These are phyloP conservation scores for Tricholoma hemisulphureum DNA, from an alignment of 768 basidiomycete species.

Conservation along the genomic window DNA sequence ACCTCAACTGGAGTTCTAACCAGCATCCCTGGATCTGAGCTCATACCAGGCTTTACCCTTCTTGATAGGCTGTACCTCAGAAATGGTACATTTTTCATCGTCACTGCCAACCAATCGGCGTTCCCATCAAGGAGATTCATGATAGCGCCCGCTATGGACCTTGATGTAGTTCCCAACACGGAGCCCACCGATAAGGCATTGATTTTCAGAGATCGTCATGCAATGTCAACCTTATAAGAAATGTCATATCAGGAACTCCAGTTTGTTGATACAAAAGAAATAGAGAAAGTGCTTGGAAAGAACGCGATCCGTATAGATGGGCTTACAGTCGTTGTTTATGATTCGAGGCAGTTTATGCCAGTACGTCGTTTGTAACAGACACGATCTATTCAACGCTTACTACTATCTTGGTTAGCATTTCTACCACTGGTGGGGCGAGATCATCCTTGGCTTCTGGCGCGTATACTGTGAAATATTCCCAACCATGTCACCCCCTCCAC, in stretches of 20 bases:
- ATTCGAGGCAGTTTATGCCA: slow-evolving; percentile 23
- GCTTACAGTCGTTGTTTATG: slow-evolving; percentile 19
- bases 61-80: slow-evolving; percentile 73
- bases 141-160: slow-evolving; percentile 29
- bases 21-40: slow-evolving; percentile 33
- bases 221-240: not conserved
- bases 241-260: slow-evolving; percentile 12
- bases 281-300: slow-evolving; percentile 13
- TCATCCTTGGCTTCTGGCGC: slow-evolving; percentile 24
- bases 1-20: slow-evolving; percentile 12
- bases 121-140: slow-evolving; percentile 51
- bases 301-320: slow-evolving; percentile 16
- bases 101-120: slow-evolving; percentile 39
- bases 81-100: slow-evolving; percentile 70
- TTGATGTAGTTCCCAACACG: slow-evolving; percentile 17
- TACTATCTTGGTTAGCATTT: slow-evolving; percentile 13
- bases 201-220: not conserved
- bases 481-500: not conserved
- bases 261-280: slow-evolving; percentile 16
- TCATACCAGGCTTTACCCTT: slow-evolving; percentile 68
- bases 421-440: slow-evolving; percentile 32
- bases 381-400: not conserved
- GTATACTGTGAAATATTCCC: slow-evolving; percentile 17
- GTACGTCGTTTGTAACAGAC: slow-evolving; percentile 9
- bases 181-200: slow-evolving; percentile 31